Conservation (phyloP, 371 early-diverging fungal species). For the Zopfochytrium polystomum region DNA sequence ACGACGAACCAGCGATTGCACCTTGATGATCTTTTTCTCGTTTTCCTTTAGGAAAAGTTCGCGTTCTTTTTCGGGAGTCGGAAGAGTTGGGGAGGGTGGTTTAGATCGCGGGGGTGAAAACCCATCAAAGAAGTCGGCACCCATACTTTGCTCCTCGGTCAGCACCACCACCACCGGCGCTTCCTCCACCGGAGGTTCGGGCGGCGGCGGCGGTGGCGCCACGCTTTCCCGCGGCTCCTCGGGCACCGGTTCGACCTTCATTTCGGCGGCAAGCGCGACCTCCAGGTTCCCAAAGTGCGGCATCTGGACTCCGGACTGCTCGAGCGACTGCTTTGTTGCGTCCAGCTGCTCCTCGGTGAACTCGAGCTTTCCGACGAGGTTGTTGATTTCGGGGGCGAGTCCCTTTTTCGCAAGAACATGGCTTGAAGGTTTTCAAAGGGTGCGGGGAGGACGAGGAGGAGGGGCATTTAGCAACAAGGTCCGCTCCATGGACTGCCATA, state of each 20-base stretch:
- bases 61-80: conserved; percentile 32
- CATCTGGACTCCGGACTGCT: conserved; percentile 72
- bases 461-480: neutral
- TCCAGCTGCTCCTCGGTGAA: conserved; percentile 88
- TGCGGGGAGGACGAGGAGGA: neutral
- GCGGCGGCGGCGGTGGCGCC: too few species aligned
- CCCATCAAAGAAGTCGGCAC: neutral
- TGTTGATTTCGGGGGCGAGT: conserved; percentile 85
- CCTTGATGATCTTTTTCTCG: conserved; percentile 43
- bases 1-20: conserved; percentile 47
- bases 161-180: too few species aligned
- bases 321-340: conserved; percentile 78
- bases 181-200: too few species aligned
- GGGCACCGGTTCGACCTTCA: conserved; percentile 37
- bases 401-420: conserved; percentile 84
- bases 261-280: conserved; percentile 64
- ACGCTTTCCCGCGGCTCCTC: too few species aligned
- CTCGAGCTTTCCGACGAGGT: conserved; percentile 84
- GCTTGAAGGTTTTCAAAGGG: conserved; percentile 38
- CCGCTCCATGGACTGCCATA: neutral
- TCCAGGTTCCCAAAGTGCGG: conserved; percentile 81
- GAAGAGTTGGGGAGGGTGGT: too few species aligned
- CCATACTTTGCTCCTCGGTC: too few species aligned
- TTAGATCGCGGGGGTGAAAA: neutral
- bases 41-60: conserved; percentile 39